Evolutionary conservation across 1,284 basidiomycete genomes (phyloP), one percentile per base, ranked within the genome.

Genomic region (Tilletia caries): DNA sequence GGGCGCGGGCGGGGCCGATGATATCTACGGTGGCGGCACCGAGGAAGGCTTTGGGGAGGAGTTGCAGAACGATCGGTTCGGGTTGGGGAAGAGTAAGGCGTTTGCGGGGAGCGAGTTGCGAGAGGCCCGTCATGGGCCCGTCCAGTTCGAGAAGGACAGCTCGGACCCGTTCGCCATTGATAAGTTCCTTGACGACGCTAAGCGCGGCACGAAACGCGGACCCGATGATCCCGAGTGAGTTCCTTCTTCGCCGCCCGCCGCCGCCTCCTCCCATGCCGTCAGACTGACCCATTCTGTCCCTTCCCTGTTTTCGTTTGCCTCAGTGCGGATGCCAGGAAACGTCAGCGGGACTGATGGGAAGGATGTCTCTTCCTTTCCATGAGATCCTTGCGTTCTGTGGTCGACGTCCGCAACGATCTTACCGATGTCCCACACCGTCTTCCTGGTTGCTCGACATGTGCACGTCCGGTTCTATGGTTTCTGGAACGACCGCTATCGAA

Each of bases 131-230:
- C 91, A 92, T 75, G 93, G 96, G 0, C 96, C 96, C n/a, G 96
- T 99, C 37, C 93, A 97, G 83, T 99, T 99, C 81, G 96, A 98
- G 86, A 97, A 97, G 86, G 96, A 98, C 80, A 89, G 91, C 0
- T 88, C 84, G 6, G 96, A 98, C 87, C 94, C 97, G n/a, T 99
- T 99, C 82, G 95, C 95, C 75, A 88, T 98, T 76, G 92, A 96
- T 84, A 90, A 96, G 83, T 98, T 98, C 87, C 88, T 98, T 86
- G 92, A 97, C 81, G 93, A 95, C 81, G 96, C 95, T 15, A 97
- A 95, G 87, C 90, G 90, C 25, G 95, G 94, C 4, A 90, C 89
- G 82, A 97, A 97, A 85, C 72, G 76, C 6, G 71, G 71, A 12
- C 70, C 67, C 1, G 23, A 70, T 1, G 76, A 76, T 4, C 43